Percentiles rank a stretch among this genome's conserved stretches.
phyloP scores from a whole-genome alignment of 495 filamentous ascomycete species.

The Terfezia claveryi region DNA sequence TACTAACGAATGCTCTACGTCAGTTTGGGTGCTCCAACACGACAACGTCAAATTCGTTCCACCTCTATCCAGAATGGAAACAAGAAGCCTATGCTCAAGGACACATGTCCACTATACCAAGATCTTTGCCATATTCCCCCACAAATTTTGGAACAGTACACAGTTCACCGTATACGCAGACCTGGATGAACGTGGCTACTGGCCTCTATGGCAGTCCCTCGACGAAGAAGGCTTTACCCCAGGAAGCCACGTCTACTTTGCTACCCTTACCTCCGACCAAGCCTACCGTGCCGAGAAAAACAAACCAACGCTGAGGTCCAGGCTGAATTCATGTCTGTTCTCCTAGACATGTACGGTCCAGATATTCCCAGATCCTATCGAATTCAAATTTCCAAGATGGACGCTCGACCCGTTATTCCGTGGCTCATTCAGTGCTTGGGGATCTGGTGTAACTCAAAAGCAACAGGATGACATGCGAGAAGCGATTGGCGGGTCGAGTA shows the following conservation, averaged over 20 bases:
- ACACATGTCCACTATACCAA: slow-evolving; percentile 63
- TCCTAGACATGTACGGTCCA: slow-evolving; percentile 43
- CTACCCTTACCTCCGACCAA: slow-evolving; percentile 38
- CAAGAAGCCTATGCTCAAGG: slow-evolving; percentile 40
- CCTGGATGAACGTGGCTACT: slow-evolving; percentile 39
- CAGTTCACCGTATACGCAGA: slow-evolving; percentile 55
- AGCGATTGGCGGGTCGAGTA: slow-evolving; percentile 29
- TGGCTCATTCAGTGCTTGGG: slow-evolving; percentile 58
- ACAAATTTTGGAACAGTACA: slow-evolving; percentile 49
- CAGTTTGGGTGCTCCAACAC: slow-evolving; percentile 39
- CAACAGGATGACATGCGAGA: slow-evolving; percentile 52
- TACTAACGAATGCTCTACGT: slow-evolving; percentile 4
- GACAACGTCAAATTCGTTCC: slow-evolving; percentile 39
- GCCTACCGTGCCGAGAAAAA: slow-evolving; percentile 45
- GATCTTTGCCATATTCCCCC: slow-evolving; percentile 51
- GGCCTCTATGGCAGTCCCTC: slow-evolving; percentile 50
- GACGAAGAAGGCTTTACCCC: slow-evolving; percentile 35
- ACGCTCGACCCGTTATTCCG: slow-evolving; percentile 40
- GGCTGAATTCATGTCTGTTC: slow-evolving; percentile 35
- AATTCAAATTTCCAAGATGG: slow-evolving; percentile 53
- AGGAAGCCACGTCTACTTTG: slow-evolving; percentile 45
- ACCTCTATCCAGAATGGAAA: slow-evolving; percentile 43
- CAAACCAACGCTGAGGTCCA: slow-evolving; percentile 37
- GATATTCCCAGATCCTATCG: slow-evolving; percentile 42
- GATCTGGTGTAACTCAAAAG: slow-evolving; percentile 38